phyloP scores from a whole-genome alignment of 176 grass and related monocot species.

The Hsuehochloa calcarea region DNA sequence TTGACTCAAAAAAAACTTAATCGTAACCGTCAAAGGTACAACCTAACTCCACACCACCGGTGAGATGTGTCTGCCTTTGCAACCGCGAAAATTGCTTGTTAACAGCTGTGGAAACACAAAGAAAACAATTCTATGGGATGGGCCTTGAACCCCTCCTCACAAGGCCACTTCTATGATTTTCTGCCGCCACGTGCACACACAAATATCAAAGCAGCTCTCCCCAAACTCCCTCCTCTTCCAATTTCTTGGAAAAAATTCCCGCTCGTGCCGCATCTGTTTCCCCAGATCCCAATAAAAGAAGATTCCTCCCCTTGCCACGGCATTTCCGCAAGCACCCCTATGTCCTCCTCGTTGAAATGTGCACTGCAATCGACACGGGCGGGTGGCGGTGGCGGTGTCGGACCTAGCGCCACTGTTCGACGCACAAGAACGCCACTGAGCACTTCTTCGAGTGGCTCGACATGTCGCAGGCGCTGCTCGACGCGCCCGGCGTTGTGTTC shows the following conservation, averaged over 20 bases:
- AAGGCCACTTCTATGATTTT: too few relatives aligned
- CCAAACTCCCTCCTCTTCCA: too few relatives aligned
- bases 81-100: too few relatives aligned
- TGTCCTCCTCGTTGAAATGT: constrained; percentile 11
- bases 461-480: constrained; percentile 58
- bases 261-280: not conserved
- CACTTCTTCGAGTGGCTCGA: constrained; percentile 85
- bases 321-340: constrained; percentile 24
- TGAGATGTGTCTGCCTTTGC: not conserved
- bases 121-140: too few relatives aligned
- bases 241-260: too few relatives aligned
- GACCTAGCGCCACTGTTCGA: constrained; percentile 59
- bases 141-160: too few relatives aligned
- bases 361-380: not conserved
- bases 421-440: constrained; percentile 65
- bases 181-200: too few relatives aligned
- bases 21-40: not conserved
- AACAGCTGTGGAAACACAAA: not conserved
- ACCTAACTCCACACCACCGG: too few relatives aligned
- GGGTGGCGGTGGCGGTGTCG: constrained; percentile 36
- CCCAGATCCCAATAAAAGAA: constrained; percentile 17
- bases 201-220: too few relatives aligned
- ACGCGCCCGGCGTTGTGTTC: constrained; percentile 76
- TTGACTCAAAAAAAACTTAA: not conserved
- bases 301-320: not conserved